Conservation (phyloP, 768 basidiomycete species). For the Phlebiopsis gigantea region DNA sequence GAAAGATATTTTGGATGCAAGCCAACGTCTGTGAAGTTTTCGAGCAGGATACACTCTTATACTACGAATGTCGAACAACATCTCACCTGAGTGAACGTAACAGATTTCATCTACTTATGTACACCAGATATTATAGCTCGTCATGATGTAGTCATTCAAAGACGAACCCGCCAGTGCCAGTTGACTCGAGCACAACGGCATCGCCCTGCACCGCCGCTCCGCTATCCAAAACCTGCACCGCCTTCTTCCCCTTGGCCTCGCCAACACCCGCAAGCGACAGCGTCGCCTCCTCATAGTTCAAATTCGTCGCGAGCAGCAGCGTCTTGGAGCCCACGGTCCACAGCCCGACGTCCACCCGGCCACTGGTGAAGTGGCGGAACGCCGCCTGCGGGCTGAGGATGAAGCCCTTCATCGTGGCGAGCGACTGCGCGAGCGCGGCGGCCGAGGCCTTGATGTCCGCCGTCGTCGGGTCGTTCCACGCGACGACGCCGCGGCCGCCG, state of each 20-base stretch:
- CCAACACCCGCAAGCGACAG: slow-evolving; percentile 16
- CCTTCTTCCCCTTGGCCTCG: slow-evolving; percentile 3
- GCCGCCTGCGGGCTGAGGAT: slow-evolving; percentile 24
- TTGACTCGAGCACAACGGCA: slow-evolving; percentile 18
- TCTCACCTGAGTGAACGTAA: no score
- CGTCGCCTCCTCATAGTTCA: slow-evolving; percentile 22
- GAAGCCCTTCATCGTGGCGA: slow-evolving; percentile 26
- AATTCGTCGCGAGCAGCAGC: slow-evolving; percentile 31
- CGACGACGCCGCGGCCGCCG: slow-evolving; percentile 44
- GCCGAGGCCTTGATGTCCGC: slow-evolving; percentile 33
- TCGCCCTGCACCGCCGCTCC: slow-evolving; percentile 20
- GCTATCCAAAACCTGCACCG: slow-evolving; percentile 23
- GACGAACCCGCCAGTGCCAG: slow-evolving; percentile 24
- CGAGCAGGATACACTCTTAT: no score
- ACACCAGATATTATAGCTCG: slow-evolving; percentile 2
- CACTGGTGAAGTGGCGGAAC: slow-evolving; percentile 19
- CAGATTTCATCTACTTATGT: no score
- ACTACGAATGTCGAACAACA: no score
- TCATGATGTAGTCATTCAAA: slow-evolving; percentile 13
- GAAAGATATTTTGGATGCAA: no score
- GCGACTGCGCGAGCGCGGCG: slow-evolving; percentile 19
- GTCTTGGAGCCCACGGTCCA: slow-evolving; percentile 28
- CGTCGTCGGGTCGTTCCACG: slow-evolving; percentile 39
- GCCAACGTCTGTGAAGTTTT: no score
- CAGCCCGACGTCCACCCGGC: slow-evolving; percentile 29